Conservation (phyloP, 2,329 filamentous ascomycete species). For the Cercospora citrullina region DNA sequence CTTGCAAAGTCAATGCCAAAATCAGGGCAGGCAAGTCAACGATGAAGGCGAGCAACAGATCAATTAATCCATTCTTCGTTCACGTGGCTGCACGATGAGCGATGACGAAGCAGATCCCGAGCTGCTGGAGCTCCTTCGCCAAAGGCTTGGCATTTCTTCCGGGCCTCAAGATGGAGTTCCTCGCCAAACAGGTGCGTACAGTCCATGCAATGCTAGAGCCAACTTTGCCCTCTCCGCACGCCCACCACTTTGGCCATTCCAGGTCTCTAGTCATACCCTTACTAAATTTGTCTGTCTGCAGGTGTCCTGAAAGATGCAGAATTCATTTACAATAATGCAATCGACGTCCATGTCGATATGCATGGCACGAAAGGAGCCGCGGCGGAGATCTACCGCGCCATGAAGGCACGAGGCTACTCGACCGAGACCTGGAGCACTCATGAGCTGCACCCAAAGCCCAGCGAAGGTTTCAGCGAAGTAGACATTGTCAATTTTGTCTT, state of each 20-base stretch:
- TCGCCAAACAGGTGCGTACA: slow-evolving; percentile 35
- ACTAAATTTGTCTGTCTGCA: slow-evolving; percentile 52
- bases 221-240: not conserved
- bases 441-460: slow-evolving; percentile 76
- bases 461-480: slow-evolving; percentile 35
- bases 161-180: slow-evolving; percentile 31
- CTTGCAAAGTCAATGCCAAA: slow-evolving; percentile 1
- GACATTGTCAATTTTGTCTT: slow-evolving; percentile 80
- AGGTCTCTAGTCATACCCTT: not conserved
- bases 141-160: slow-evolving; percentile 61
- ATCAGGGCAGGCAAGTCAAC: not conserved
- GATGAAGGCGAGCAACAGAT: not conserved
- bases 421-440: slow-evolving; percentile 84
- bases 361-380: slow-evolving; percentile 80
- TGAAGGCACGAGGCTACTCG: slow-evolving; percentile 81
- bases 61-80: not conserved
- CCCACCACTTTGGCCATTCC: not conserved
- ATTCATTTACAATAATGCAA: slow-evolving; percentile 86
- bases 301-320: slow-evolving; percentile 80
- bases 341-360: slow-evolving; percentile 89
- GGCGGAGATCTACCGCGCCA: slow-evolving; percentile 72
- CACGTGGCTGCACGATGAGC: slow-evolving; percentile 62
- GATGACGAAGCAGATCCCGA: slow-evolving; percentile 90
- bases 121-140: slow-evolving; percentile 79
- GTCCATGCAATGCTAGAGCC: not conserved